A percentile compares a stretch with the other conserved stretches of the same genome.
These are phyloP conservation scores for Diaporthe sp. DNA, from an alignment of 2,329 filamentous ascomycete species.

Conservation along the genomic window DNA sequence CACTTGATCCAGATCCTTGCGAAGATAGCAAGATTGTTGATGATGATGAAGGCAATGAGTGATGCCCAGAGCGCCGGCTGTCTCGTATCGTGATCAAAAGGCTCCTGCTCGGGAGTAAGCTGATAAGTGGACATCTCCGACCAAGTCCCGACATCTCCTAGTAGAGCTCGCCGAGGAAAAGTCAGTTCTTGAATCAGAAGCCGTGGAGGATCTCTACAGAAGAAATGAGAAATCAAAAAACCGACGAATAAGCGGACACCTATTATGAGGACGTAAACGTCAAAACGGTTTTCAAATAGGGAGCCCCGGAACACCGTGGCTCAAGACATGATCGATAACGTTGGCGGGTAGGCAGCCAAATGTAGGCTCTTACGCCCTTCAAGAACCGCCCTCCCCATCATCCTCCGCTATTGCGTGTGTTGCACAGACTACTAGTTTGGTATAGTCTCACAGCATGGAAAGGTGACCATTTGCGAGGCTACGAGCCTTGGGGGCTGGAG, in stretches of 20 bases:
- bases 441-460: conserved; percentile 5
- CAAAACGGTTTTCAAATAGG: not conserved
- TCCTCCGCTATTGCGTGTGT: not conserved
- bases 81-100: not conserved
- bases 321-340: not conserved
- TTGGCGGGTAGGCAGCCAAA: conserved; percentile 1
- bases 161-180: not conserved
- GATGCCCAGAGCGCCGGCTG: conserved; percentile 21
- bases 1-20: conserved; percentile 19
- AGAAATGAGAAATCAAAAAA: not conserved
- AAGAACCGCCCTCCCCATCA: not conserved
- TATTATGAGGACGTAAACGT: not conserved
- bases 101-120: not conserved
- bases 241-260: not conserved
- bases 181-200: no score
- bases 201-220: not conserved
- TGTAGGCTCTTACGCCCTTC: conserved; percentile 1
- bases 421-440: not conserved
- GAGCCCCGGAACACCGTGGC: not conserved
- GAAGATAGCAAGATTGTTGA: conserved; percentile 12
- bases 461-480: not conserved
- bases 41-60: not conserved
- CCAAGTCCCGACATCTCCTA: not conserved
- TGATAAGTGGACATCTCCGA: not conserved
- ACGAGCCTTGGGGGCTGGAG: not conserved